Evolutionary conservation across 768 basidiomycete genomes (phyloP).

Genomic region (Podaxis sp.): DNA sequence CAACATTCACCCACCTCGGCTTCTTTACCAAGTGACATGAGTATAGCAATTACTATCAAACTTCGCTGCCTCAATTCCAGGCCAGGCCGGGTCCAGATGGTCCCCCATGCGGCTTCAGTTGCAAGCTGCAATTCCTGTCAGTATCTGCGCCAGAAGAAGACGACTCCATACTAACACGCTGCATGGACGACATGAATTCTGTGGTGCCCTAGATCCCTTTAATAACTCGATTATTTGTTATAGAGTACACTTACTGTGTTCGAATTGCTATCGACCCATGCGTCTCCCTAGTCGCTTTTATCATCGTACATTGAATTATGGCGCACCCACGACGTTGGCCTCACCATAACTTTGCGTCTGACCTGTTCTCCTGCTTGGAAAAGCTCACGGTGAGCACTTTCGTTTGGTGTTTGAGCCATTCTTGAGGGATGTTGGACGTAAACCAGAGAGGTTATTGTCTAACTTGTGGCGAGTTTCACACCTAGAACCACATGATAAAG

Average conservation of each 20-base stretch:
- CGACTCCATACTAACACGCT: slow-evolving; percentile 32
- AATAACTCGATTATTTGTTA: background rate
- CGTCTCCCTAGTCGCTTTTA: slow-evolving; percentile 34
- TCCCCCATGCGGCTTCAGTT: slow-evolving; percentile 39
- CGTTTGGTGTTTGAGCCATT: slow-evolving; percentile 26
- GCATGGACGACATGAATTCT: slow-evolving; percentile 49
- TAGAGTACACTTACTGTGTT: slow-evolving; percentile 26
- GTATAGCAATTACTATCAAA: slow-evolving; percentile 42
- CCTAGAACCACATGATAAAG: background rate
- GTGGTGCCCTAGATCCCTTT: slow-evolving; percentile 30
- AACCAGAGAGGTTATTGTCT: background rate
- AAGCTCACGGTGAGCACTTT: slow-evolving; percentile 38
- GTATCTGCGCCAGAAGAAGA: slow-evolving; percentile 7
- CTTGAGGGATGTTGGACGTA: background rate
- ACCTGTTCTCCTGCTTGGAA: slow-evolving; percentile 41
- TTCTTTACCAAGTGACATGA: slow-evolving; percentile 42
- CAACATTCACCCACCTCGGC: slow-evolving; percentile 45
- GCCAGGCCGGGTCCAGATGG: slow-evolving; percentile 47
- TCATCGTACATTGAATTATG: background rate
- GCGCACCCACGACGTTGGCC: background rate
- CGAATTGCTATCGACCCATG: slow-evolving; percentile 42
- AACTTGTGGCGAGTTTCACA: background rate
- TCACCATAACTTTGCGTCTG: slow-evolving; percentile 43
- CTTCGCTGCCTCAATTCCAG: slow-evolving; percentile 47
- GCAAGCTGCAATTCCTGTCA: background rate